phyloP scores from a whole-genome alignment of 164 flowering plant genomes.

The grape (Vitis vinifera) region ASM3070453v1 NC_081808.1:6529501-6530000 shows the following conservation, averaged over 20 bases:
- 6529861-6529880: slow-evolving; percentile 33
- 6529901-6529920: slow-evolving; percentile 72
- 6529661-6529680: slow-evolving; percentile 71
- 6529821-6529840: slow-evolving; percentile 81
- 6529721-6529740: slow-evolving; percentile 59
- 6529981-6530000: slow-evolving; percentile 90
- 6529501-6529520: neutral
- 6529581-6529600: neutral
- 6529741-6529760: slow-evolving; percentile 46
- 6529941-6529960: slow-evolving; percentile 91
- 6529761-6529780: slow-evolving; percentile 50
- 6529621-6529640: slow-evolving; percentile 41
- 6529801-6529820: slow-evolving; percentile 90
- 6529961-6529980: slow-evolving; percentile 84
- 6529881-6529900: slow-evolving; percentile 72
- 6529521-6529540: neutral
- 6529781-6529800: slow-evolving; percentile 72
- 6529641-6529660: slow-evolving; percentile 79
- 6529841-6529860: slow-evolving; percentile 62
- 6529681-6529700: slow-evolving; percentile 89
- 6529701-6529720: slow-evolving; percentile 82
- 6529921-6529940: slow-evolving; percentile 86
- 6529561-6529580: neutral
- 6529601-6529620: neutral
- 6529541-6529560: neutral